phyloP scores from a whole-genome alignment of 2,329 filamentous ascomycete genomes.

The Huntiella abstrusa region DNA sequence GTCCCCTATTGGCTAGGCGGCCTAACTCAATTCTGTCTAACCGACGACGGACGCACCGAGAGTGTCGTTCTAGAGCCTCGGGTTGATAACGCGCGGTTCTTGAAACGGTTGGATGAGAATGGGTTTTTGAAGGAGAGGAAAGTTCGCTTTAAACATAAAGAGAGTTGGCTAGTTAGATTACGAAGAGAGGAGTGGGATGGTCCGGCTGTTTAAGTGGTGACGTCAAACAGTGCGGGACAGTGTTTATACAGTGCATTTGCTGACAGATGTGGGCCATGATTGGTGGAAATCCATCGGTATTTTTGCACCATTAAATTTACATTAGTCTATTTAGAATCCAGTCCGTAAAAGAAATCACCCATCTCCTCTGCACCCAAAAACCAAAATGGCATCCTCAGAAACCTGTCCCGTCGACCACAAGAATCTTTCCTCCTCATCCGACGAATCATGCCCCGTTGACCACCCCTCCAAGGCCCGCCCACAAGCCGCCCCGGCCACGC shows the following conservation, averaged over 20 bases:
- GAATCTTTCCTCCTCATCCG: constrained; percentile 2
- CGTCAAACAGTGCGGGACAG: not conserved
- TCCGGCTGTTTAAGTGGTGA: constrained; percentile 31
- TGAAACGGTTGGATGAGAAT: constrained; percentile 45
- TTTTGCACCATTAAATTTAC: no score
- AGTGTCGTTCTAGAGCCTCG: constrained; percentile 73
- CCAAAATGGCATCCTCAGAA: constrained; percentile 6
- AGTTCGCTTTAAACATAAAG: constrained; percentile 78
- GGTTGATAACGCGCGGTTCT: constrained; percentile 52
- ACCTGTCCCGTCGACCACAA: constrained; percentile 8
- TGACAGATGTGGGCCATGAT: no score
- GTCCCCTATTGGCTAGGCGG: constrained; percentile 69
- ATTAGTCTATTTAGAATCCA: no score
- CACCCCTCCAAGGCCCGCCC: not conserved
- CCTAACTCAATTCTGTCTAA: constrained; percentile 69
- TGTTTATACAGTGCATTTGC: no score
- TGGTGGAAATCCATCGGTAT: no score
- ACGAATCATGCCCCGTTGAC: not conserved
- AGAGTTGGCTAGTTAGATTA: constrained; percentile 69
- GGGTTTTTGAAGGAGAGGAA: constrained; percentile 82
- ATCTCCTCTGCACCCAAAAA: not conserved
- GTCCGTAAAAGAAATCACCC: no score
- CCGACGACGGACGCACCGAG: constrained; percentile 63
- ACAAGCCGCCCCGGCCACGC: constrained; percentile 6
- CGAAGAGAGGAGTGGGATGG: constrained; percentile 63